Conservation (phyloP, 345 rosid species). For the Acer saccharum region DNA sequence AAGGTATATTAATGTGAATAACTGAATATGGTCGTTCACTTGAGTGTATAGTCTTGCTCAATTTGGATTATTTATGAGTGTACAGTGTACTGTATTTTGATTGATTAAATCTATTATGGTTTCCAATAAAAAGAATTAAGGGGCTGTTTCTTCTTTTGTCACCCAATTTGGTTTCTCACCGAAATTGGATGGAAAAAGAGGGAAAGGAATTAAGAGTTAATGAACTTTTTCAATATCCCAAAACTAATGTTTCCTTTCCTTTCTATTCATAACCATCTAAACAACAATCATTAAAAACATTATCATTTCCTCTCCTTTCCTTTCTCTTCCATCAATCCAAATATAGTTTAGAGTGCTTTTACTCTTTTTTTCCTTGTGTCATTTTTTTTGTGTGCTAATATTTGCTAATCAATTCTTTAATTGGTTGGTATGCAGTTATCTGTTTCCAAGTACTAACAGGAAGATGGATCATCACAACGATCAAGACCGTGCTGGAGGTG, state of each 20-base stretch:
- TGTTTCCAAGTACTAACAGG: slow-evolving; percentile 5
- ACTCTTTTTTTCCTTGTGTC: not conserved
- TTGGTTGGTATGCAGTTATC: not conserved
- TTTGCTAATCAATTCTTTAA: not conserved
- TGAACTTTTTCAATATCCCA: too few species aligned
- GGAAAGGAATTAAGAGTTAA: too few species aligned
- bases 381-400: not conserved
- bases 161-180: too few species aligned
- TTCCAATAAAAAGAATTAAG: not conserved
- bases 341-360: not conserved
- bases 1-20: not conserved
- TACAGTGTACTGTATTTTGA: not conserved
- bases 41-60: not conserved
- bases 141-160: not conserved
- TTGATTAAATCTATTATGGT: not conserved
- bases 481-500: slow-evolving; percentile 47
- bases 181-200: too few species aligned
- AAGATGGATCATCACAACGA: slow-evolving; percentile 74
- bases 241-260: too few species aligned
- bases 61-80: not conserved
- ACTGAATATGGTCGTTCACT: not conserved
- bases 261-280: too few species aligned
- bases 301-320: too few species aligned
- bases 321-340: too few species aligned
- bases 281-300: too few species aligned